These are phyloP conservation scores for Rhodotorula glutinis DNA, from an alignment of 1,284 basidiomycete species.

Conservation along the genomic window DNA sequence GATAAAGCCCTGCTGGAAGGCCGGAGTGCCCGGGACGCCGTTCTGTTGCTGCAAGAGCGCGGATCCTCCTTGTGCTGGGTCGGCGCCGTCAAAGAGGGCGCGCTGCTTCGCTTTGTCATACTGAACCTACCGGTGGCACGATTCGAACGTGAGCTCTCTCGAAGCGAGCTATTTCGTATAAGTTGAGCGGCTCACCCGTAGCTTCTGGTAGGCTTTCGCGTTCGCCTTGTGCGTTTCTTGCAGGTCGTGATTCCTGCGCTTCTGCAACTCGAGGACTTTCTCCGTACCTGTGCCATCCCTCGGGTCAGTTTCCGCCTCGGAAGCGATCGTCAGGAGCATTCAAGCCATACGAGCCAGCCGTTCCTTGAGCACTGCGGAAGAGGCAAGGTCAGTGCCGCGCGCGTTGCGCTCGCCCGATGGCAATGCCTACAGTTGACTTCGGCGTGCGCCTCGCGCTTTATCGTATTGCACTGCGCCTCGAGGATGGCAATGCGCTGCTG, in stretches of 20 bases:
- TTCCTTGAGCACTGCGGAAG: constrained; percentile 6
- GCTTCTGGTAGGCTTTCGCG: constrained; percentile 79
- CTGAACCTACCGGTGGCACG: constrained; percentile 54
- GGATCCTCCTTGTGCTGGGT: neutral
- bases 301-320: constrained; percentile 49
- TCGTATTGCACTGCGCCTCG: constrained; percentile 16
- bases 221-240: constrained; percentile 69
- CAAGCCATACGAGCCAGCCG: neutral
- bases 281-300: constrained; percentile 60
- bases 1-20: neutral
- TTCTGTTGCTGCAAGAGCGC: neutral
- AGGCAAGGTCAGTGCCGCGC: neutral
- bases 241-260: constrained; percentile 64
- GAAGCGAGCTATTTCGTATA: neutral
- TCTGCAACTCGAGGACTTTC: constrained; percentile 71
- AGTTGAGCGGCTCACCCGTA: constrained; percentile 69
- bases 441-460: constrained; percentile 59
- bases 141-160: neutral
- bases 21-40: neutral
- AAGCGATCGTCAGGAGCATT: neutral
- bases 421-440: constrained; percentile 63
- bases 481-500: constrained; percentile 26
- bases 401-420: constrained; percentile 44
- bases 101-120: constrained; percentile 74
- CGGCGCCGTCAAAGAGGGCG: constrained; percentile 57